phyloP scores from a whole-genome alignment of 352 stramenopile species.

The Saprolegnia parasitica region DNA sequence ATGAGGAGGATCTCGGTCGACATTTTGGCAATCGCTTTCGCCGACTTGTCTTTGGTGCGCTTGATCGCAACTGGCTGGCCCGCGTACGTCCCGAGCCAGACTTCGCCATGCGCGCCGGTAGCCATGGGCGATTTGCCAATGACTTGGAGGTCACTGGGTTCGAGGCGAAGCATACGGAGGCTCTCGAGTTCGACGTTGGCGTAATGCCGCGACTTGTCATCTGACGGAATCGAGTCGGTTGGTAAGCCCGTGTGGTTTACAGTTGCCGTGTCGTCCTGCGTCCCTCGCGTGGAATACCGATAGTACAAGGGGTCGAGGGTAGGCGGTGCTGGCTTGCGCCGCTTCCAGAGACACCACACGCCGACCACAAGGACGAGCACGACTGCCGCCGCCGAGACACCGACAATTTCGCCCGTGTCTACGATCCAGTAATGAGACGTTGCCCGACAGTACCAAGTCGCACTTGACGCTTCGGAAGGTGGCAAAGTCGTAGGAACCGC shows the following conservation, averaged over 20 bases:
- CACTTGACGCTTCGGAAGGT: background rate
- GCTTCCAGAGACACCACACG: background rate
- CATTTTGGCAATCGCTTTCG: background rate
- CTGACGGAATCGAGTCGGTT: background rate
- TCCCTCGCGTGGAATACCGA: background rate
- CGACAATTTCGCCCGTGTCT: background rate
- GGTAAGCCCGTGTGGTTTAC: too few relatives aligned
- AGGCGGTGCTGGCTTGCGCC: background rate
- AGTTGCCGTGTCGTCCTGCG: background rate
- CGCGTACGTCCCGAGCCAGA: slow-evolving; percentile 46
- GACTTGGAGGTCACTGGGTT: slow-evolving; percentile 6
- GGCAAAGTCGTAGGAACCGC: background rate
- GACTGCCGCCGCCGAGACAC: background rate
- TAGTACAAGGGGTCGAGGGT: background rate
- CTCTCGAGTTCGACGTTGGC: background rate
- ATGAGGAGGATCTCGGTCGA: slow-evolving; percentile 14
- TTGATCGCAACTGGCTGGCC: slow-evolving; percentile 44
- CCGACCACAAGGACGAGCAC: background rate
- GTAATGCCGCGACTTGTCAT: background rate
- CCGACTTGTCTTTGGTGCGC: slow-evolving; percentile 34
- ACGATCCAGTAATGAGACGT: background rate
- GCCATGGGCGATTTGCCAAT: slow-evolving; percentile 1
- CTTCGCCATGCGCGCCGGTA: slow-evolving; percentile 46
- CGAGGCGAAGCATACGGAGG: slow-evolving; percentile 1
- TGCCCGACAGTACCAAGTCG: background rate